phyloP scores from a whole-genome alignment of 768 basidiomycete species.

The Bullera alba region DNA sequence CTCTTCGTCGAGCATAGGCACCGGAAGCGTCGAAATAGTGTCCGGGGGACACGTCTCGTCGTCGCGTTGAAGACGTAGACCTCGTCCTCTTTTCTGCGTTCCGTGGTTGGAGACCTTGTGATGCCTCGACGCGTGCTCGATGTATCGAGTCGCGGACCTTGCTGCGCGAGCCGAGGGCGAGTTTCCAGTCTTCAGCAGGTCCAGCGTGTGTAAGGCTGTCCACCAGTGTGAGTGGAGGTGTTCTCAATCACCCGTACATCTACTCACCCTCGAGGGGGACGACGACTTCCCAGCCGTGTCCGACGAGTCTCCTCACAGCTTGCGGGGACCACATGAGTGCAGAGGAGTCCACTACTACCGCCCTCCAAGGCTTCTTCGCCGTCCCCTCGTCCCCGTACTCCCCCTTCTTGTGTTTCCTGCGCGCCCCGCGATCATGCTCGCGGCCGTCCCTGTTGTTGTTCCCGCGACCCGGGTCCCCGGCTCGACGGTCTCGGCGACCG shows the following conservation, averaged over 20 bases:
- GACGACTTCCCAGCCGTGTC: slow-evolving; percentile 66
- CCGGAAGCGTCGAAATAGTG: slow-evolving; percentile 7
- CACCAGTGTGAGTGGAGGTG: slow-evolving; percentile 2
- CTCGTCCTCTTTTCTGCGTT: slow-evolving; percentile 31
- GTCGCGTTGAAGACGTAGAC: slow-evolving; percentile 29
- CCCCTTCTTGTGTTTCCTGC: too few species aligned
- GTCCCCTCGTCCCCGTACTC: too few species aligned
- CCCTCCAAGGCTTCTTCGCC: too few species aligned
- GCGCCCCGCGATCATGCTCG: too few species aligned
- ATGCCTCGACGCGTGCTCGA: slow-evolving; percentile 52
- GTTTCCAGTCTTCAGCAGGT: slow-evolving; percentile 85
- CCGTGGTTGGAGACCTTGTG: slow-evolving; percentile 20
- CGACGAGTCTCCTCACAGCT: slow-evolving; percentile 71
- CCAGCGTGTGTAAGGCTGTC: slow-evolving; percentile 82
- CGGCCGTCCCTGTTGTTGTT: too few species aligned
- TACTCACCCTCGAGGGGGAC: slow-evolving; percentile 80
- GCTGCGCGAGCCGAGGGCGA: slow-evolving; percentile 71
- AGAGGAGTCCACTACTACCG: slow-evolving; percentile 38
- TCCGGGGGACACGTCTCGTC: slow-evolving; percentile 8
- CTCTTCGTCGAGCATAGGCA: slow-evolving; percentile 15
- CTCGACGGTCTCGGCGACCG: too few species aligned
- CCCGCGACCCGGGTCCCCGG: too few species aligned
- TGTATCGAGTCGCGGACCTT: slow-evolving; percentile 75
- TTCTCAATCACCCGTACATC: not conserved
- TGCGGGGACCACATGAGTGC: slow-evolving; percentile 38